phyloP scores from a whole-genome alignment of 352 stramenopile species.

The Phytophthora syringae region DNA sequence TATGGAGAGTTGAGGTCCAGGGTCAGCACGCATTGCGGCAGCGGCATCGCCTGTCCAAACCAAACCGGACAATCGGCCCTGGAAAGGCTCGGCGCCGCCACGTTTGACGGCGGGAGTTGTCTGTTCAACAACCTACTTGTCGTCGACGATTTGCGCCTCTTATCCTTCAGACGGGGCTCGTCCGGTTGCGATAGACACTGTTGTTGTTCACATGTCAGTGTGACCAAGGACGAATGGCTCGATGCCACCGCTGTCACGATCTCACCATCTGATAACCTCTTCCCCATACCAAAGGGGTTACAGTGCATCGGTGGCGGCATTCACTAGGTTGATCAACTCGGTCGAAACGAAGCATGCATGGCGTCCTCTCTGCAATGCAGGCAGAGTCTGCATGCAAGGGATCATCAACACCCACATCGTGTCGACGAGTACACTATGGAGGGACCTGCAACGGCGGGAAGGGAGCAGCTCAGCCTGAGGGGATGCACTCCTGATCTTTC shows the following conservation, averaged over 20 bases:
- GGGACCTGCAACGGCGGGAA: constrained; percentile 38
- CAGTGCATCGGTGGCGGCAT: too few species aligned
- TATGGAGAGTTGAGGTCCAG: constrained; percentile 25
- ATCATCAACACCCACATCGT: constrained; percentile 1
- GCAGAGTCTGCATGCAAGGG: constrained; percentile 8
- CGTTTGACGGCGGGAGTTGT: constrained; percentile 24
- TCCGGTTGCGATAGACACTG: constrained; percentile 15
- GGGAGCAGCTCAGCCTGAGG: background rate
- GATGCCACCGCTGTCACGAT: constrained; percentile 11
- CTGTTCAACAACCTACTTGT: constrained; percentile 1
- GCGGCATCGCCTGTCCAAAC: constrained; percentile 27
- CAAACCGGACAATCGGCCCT: constrained; percentile 20
- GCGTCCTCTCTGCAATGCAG: too few species aligned
- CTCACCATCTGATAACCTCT: constrained; percentile 14
- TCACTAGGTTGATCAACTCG: too few species aligned
- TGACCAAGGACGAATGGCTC: background rate
- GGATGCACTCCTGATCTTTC: constrained; percentile 22
- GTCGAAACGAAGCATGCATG: too few species aligned
- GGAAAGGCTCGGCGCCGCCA: constrained; percentile 26
- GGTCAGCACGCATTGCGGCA: constrained; percentile 24
- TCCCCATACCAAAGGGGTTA: constrained; percentile 28
- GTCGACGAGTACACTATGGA: background rate
- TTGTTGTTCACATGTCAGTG: constrained; percentile 12
- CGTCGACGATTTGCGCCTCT: constrained; percentile 26
- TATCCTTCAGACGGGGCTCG: constrained; percentile 20